Evolutionary conservation across 2,329 filamentous ascomycete species (phyloP), one percentile per base, ranked within the genome.

Genomic region (Claviceps citrina): DNA sequence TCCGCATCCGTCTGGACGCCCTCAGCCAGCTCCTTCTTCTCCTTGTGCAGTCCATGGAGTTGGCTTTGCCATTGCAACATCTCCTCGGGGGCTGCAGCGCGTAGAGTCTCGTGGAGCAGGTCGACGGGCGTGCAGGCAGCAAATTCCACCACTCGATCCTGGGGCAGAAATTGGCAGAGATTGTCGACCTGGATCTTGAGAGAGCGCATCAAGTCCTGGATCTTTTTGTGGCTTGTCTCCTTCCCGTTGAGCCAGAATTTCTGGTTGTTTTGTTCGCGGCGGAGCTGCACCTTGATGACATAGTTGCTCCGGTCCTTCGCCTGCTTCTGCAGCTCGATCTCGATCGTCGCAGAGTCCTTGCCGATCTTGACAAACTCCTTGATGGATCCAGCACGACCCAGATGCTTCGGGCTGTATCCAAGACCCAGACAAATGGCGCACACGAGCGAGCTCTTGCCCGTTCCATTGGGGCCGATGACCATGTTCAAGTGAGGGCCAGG

Each of bases 401-500:
- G 71, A 51, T 87, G 76, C 59, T 80, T 75, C 19, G 87, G 78
- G 25, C 76, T 73, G 68, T 81, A 95, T 36, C 91, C 91, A 20
- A 98, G 65, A 2, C 91, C 91, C 12, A 98, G 64, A 54, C 91
- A 96, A 49, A 98, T 93, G 33, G 91, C 91, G 61, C 91, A 98
- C 32, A 98, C 89, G 20, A 98, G 69, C 0, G 91, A 95, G 61
- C 89, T 96, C 63, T 98, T 98, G 41, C 91, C 91, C 0, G 91
- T 96, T 26, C 91, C 91, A 53, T 98, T 98, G n/a, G 91, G 91
- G 0, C 91, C 91, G 50, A 98, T 94, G 39, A 98, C 80, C 89
- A 98, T 96, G 57, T 98, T 98, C 53, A 98, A 61, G 55, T 84
- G 89, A 1, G 91, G 89, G 0, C 91, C 91, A 10, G 86, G 85